Conservation (phyloP, 2,329 filamentous ascomycete genomes). For the Nannizzia gypsea region DNA sequence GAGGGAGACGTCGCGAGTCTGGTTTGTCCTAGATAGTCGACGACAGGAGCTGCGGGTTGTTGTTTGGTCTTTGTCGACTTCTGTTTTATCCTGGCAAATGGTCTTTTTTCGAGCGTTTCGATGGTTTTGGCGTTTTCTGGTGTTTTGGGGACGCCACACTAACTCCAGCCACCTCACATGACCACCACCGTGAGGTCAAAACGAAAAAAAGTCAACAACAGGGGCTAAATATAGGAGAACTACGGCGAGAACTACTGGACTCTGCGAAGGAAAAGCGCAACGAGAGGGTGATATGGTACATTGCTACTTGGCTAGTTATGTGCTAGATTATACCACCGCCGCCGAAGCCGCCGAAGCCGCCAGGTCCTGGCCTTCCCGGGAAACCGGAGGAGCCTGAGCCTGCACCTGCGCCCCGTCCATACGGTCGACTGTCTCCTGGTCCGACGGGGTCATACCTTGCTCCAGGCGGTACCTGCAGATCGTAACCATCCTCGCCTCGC, state of each 20-base stretch:
- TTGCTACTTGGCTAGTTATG: no score
- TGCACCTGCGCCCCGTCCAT: conserved; percentile 29
- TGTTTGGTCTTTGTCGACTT: not conserved
- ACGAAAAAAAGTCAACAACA: no score
- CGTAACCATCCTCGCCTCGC: conserved; percentile 41
- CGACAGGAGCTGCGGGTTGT: not conserved
- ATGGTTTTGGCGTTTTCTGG: not conserved
- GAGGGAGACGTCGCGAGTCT: not conserved
- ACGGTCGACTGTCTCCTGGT: conserved; percentile 48
- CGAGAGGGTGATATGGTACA: no score
- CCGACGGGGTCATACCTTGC: conserved; percentile 84
- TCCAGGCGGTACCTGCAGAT: conserved; percentile 70
- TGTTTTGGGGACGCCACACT: not conserved
- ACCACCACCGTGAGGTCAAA: not conserved
- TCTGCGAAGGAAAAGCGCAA: no score
- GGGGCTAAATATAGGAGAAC: no score
- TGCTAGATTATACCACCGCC: conserved; percentile 28
- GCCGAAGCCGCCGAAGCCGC: conserved; percentile 20
- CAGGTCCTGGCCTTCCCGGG: conserved; percentile 37
- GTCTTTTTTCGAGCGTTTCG: not conserved
- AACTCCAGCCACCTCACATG: not conserved
- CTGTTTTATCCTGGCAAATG: not conserved
- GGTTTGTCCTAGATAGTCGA: not conserved
- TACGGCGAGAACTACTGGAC: no score
- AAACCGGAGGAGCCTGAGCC: conserved; percentile 22